Evolutionary conservation across 108 stramenopile species (phyloP), one percentile per base, ranked within the genome.

Genomic region (Discostella stelligeroides): DNA sequence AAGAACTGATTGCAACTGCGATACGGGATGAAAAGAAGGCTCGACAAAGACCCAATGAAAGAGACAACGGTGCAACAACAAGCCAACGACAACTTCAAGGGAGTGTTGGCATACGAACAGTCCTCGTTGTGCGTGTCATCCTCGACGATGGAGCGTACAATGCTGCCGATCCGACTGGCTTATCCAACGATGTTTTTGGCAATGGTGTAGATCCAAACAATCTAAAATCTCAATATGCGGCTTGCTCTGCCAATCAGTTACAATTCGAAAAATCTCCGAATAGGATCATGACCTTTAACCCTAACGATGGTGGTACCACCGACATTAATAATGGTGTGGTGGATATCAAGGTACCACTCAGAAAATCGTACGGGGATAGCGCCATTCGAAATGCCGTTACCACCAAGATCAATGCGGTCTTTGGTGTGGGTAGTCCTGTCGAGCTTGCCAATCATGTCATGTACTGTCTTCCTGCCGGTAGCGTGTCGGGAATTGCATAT

Each of bases 401-500:
- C n/a, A 45, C 15, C 1, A n/a, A n/a, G 15, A 13, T 80, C 25
- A 74, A 68, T 23, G 9, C 37, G n/a, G 17, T 17, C 25, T 80
- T 80, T 58, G 70, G 76, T 46, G 73, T 75, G 0, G 39, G 55
- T 25, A 59, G 17, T n/a, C 71, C 75, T 12, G 38, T 12, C 54
- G 11, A 27, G 61, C 17, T 81, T 27, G 80, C 80, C 20, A 59
- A 84, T 57, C 81, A 85, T 43, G 84, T 88, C 50, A 82, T 86
- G 84, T 70, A 74, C 20, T 88, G 88, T 58, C 23, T 88, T 48
- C 88, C 88, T 0, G 56, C 73, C 15, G 84, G 73, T 9, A 69
- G 80, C 17, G 60, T 68, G 64, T 40, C 57, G 43, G 80, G 72
- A 12, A 65, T 80, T 58, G 79, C 72, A 20, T 72, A 80, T 49